A percentile compares a stretch with the other conserved stretches of the same genome.
Evolutionary conservation across 495 filamentous ascomycete genomes (phyloP).

Genomic region (Hyaloscypha hepaticicola): DNA sequence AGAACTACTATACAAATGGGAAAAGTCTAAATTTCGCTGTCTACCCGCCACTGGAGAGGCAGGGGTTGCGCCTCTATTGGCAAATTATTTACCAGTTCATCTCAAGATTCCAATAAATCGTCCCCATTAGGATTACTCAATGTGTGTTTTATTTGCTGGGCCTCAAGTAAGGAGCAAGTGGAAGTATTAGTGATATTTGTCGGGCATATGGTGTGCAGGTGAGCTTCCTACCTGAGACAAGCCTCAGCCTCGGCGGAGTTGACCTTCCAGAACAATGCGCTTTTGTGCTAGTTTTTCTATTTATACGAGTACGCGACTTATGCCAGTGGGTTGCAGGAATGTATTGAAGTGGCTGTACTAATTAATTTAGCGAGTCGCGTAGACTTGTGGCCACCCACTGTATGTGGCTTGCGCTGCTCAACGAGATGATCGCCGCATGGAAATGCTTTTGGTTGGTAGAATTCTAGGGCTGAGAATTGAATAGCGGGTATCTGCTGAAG

Average conservation of each 20-base stretch:
- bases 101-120: not conserved
- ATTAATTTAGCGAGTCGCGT: too few relatives aligned
- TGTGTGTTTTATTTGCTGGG: not conserved
- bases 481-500: not conserved
- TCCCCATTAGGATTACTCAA: not conserved
- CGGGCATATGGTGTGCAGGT: not conserved
- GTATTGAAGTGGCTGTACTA: not conserved
- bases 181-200: not conserved
- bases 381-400: too few relatives aligned
- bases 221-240: not conserved
- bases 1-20: not conserved
- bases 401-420: not conserved
- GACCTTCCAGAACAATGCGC: not conserved
- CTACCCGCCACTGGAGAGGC: not conserved
- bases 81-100: not conserved
- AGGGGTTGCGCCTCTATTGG: not conserved
- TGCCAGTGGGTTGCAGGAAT: not conserved
- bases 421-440: constrained; percentile 9
- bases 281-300: not conserved
- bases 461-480: not conserved
- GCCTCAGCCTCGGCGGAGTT: not conserved
- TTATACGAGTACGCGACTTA: not conserved
- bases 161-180: not conserved
- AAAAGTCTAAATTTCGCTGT: not conserved
- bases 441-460: not conserved